phyloP scores from a whole-genome alignment of 495 filamentous ascomycete species.

The Aspergillus bridgeri region DNA sequence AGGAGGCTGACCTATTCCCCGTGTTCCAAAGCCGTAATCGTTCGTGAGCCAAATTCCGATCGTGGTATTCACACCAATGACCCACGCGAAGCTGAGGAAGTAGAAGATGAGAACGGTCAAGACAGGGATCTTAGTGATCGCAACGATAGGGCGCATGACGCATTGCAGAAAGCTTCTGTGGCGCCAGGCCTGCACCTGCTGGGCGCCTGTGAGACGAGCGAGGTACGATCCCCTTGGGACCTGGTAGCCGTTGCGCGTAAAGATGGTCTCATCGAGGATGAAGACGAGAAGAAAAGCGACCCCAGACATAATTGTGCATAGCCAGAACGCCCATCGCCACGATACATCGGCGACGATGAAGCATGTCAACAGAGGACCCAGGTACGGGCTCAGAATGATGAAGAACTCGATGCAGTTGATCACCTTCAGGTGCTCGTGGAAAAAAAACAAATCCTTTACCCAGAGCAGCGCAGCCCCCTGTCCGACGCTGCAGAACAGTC shows the following conservation, averaged over 20 bases:
- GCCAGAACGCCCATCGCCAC: conserved; percentile 54
- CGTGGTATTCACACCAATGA: conserved; percentile 61
- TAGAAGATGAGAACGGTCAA: conserved; percentile 52
- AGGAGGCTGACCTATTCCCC: conserved; percentile 44
- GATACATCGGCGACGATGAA: conserved; percentile 51
- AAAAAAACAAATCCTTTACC: conserved; percentile 65
- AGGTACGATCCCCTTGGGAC: conserved; percentile 44
- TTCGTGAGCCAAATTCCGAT: conserved; percentile 52
- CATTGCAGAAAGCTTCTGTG: conserved; percentile 44
- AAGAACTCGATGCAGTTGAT: conserved; percentile 59
- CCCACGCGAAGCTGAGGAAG: conserved; percentile 58
- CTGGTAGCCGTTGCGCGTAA: conserved; percentile 41
- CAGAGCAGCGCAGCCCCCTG: conserved; percentile 56
- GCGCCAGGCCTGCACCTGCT: conserved; percentile 37
- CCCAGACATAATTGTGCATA: conserved; percentile 49
- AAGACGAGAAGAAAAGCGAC: conserved; percentile 43
- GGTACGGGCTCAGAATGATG: conserved; percentile 54
- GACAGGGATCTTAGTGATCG: conserved; percentile 51
- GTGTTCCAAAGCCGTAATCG: conserved; percentile 52
- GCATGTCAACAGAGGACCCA: conserved; percentile 57
- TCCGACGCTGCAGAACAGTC: conserved; percentile 58
- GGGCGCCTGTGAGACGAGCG: conserved; percentile 41
- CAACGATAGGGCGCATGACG: conserved; percentile 39
- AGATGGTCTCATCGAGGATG: conserved; percentile 57
- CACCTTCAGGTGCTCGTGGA: conserved; percentile 60